A percentile compares a stretch with the other conserved stretches of the same genome.
phyloP scores from a whole-genome alignment of 192 early-diverging fungal species.

The Coemansia sp. region DNA sequence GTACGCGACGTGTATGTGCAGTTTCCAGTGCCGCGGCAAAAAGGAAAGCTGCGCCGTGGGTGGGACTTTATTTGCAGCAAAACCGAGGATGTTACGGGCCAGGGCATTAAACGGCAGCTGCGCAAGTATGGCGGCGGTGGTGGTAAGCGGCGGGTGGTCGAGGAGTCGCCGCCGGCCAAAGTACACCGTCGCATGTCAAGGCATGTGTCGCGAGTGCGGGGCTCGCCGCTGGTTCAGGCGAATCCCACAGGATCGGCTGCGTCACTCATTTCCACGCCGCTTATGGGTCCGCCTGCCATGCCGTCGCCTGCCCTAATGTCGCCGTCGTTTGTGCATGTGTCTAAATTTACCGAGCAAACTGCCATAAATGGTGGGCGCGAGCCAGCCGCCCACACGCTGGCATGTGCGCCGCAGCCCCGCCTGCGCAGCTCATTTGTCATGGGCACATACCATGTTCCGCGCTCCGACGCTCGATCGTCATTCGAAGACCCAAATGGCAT shows the following conservation, averaged over 20 bases:
- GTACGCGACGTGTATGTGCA: constrained; percentile 52
- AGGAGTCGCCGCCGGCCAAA: constrained; percentile 11
- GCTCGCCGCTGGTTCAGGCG: constrained; percentile 6
- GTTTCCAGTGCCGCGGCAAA: constrained; percentile 36
- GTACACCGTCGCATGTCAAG: constrained; percentile 19
- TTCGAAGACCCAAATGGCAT: constrained; percentile 15
- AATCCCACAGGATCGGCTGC: not conserved
- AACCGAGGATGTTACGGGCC: constrained; percentile 50
- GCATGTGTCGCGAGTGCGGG: not conserved
- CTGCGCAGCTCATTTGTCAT: not conserved
- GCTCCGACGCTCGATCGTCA: not conserved
- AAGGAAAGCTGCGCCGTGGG: constrained; percentile 44
- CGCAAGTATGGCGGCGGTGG: constrained; percentile 50
- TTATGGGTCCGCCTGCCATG: constrained; percentile 8
- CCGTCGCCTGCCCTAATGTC: constrained; percentile 17
- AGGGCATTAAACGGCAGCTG: constrained; percentile 49
- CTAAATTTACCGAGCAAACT: constrained; percentile 11
- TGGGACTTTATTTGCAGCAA: constrained; percentile 55
- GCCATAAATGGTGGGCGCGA: constrained; percentile 29
- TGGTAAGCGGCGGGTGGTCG: constrained; percentile 47
- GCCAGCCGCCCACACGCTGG: not conserved
- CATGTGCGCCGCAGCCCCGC: not conserved
- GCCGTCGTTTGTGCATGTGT: constrained; percentile 37
- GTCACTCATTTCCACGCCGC: constrained; percentile 25
- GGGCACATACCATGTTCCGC: constrained; percentile 9